These are phyloP conservation scores for Aspergillus tubingensis DNA, from an alignment of 2,329 filamentous ascomycete genomes.

Conservation along the genomic window DNA sequence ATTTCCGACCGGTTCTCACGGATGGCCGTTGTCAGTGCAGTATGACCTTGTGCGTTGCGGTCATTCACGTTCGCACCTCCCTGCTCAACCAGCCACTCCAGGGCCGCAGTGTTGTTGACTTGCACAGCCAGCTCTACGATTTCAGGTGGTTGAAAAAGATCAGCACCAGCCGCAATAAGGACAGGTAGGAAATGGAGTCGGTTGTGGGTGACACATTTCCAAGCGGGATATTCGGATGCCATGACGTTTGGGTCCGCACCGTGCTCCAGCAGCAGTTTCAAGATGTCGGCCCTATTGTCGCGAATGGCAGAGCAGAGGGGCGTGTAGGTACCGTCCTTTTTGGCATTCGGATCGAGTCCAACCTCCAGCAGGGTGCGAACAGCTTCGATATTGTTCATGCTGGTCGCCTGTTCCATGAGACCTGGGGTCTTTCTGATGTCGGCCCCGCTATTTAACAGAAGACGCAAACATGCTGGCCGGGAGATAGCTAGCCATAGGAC, in stretches of 20 bases:
- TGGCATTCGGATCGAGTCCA: slow-evolving; percentile 62
- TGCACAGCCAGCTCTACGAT: slow-evolving; percentile 67
- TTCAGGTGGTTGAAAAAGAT: slow-evolving; percentile 62
- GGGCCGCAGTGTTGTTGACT: slow-evolving; percentile 62
- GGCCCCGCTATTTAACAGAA: slow-evolving; percentile 62
- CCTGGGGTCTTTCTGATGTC: slow-evolving; percentile 62
- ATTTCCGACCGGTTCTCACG: slow-evolving; percentile 60
- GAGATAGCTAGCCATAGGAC: slow-evolving; percentile 67
- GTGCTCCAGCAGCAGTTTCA: slow-evolving; percentile 59
- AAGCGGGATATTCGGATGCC: slow-evolving; percentile 65
- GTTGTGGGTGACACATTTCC: slow-evolving; percentile 69
- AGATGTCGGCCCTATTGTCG: slow-evolving; percentile 64
- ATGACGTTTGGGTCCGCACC: slow-evolving; percentile 56
- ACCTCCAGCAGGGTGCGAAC: slow-evolving; percentile 60
- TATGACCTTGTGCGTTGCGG: slow-evolving; percentile 58
- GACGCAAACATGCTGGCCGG: slow-evolving; percentile 59
- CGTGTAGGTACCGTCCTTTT: slow-evolving; percentile 68
- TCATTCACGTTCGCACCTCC: slow-evolving; percentile 61
- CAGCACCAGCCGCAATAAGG: slow-evolving; percentile 61
- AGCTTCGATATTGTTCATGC: slow-evolving; percentile 65
- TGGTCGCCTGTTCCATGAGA: slow-evolving; percentile 65
- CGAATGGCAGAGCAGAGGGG: slow-evolving; percentile 69
- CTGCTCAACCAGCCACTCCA: slow-evolving; percentile 62
- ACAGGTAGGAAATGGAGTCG: slow-evolving; percentile 62
- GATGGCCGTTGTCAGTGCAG: slow-evolving; percentile 67